A percentile compares a stretch with the other conserved stretches of the same genome.
phyloP scores from a whole-genome alignment of 2,329 filamentous ascomycete genomes.

The Talaromyces sp. region DNA sequence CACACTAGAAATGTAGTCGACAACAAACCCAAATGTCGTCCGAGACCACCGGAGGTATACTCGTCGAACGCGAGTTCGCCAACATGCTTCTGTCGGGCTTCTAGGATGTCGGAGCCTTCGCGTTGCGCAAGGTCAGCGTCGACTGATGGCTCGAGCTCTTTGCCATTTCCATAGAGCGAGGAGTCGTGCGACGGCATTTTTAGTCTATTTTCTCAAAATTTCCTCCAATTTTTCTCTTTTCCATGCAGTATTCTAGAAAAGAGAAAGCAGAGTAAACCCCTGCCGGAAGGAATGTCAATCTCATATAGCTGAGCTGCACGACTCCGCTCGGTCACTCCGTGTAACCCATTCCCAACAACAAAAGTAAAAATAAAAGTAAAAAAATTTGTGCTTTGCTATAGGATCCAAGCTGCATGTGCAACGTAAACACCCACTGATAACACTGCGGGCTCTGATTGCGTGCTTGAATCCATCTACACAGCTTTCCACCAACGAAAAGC shows the following conservation, averaged over 20 bases:
- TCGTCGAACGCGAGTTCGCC: constrained; percentile 24
- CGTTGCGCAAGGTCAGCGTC: not conserved
- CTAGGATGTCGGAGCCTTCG: not conserved
- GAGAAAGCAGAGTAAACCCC: not conserved
- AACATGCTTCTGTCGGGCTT: constrained; percentile 10
- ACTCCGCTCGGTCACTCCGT: too few species aligned
- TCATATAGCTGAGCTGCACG: constrained; percentile 1
- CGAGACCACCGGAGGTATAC: constrained; percentile 24
- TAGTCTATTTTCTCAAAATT: not conserved
- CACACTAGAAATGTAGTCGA: constrained; percentile 29
- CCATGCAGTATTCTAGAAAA: not conserved
- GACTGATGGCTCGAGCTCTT: constrained; percentile 8
- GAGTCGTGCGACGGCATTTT: constrained; percentile 11
- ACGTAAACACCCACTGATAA: constrained; percentile 10
- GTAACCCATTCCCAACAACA: not conserved
- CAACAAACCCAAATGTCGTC: constrained; percentile 23
- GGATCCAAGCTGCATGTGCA: constrained; percentile 1
- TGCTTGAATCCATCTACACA: constrained; percentile 3
- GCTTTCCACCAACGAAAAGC: not conserved
- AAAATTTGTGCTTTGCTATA: not conserved
- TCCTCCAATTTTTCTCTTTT: not conserved
- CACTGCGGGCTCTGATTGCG: constrained; percentile 17
- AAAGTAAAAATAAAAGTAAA: not conserved
- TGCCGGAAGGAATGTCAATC: not conserved
- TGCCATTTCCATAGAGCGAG: not conserved